These are phyloP conservation scores for Candida oleophila DNA, from an alignment of 805 yeast species.

Conservation along the genomic window DNA sequence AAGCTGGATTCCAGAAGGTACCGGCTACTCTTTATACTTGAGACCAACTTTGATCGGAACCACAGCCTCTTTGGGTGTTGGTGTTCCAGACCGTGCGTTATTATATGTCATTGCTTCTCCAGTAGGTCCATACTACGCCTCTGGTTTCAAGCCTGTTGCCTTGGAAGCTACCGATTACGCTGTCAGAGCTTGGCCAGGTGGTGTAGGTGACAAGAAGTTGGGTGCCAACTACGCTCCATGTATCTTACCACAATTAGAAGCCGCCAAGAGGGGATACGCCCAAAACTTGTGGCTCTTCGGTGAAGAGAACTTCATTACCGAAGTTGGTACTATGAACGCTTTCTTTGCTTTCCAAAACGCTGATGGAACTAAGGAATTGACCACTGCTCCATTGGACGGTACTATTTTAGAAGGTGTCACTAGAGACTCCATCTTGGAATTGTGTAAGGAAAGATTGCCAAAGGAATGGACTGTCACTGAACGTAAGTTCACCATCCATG, in stretches of 20 bases:
- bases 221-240: conserved; percentile 99
- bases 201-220: conserved; percentile 91
- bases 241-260: conserved; percentile 84
- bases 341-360: conserved; percentile 80
- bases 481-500: conserved; percentile 78
- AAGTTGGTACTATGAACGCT: conserved; percentile 97
- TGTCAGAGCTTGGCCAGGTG: conserved; percentile 99
- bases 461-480: conserved; percentile 79
- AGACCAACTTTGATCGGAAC: conserved; percentile 97
- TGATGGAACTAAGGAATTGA: conserved; percentile 88
- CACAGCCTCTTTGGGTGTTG: conserved; percentile 82
- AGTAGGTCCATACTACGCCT: conserved; percentile 87
- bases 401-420: conserved; percentile 97
- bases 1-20: conserved; percentile 76
- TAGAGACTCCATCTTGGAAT: conserved; percentile 78
- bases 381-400: conserved; percentile 96
- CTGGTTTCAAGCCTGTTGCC: conserved; percentile 93
- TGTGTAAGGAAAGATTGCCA: conserved; percentile 73
- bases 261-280: conserved; percentile 88
- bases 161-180: conserved; percentile 95
- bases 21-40: conserved; percentile 87
- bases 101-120: conserved; percentile 89
- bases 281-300: conserved; percentile 97
- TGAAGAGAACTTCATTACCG: conserved; percentile 80
- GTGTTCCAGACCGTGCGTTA: conserved; percentile 76